phyloP scores from a whole-genome alignment of 2,329 filamentous ascomycete genomes.

The Cladosporium sphaerospermum region DNA sequence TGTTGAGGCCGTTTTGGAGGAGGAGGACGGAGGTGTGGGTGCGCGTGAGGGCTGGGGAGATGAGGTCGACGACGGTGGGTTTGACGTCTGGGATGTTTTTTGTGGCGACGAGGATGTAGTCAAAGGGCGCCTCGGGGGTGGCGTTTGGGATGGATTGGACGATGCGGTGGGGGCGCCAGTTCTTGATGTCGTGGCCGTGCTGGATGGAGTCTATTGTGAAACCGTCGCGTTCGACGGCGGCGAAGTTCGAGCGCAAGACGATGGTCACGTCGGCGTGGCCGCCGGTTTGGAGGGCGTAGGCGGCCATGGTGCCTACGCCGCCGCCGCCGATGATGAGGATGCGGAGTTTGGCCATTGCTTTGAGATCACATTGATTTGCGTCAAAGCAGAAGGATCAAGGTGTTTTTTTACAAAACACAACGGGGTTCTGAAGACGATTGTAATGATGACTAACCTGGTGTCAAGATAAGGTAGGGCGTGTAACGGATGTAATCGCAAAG shows the following conservation, averaged over 20 bases:
- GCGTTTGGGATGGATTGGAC: conserved; percentile 36
- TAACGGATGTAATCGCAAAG: too few relatives aligned
- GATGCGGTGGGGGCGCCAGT: conserved; percentile 45
- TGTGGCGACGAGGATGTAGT: conserved; percentile 53
- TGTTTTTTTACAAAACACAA: too few relatives aligned
- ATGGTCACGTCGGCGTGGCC: conserved; percentile 48
- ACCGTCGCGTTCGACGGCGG: conserved; percentile 41
- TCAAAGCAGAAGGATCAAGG: too few relatives aligned
- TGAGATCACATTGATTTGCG: too few relatives aligned
- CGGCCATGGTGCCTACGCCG: conserved; percentile 52
- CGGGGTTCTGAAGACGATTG: too few relatives aligned
- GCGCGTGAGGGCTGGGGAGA: conserved; percentile 47
- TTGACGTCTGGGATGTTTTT: conserved; percentile 53
- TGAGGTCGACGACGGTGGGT: conserved; percentile 41
- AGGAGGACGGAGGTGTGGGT: conserved; percentile 50
- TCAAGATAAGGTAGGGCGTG: too few relatives aligned
- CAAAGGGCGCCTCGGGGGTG: conserved; percentile 33
- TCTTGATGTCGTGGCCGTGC: conserved; percentile 42
- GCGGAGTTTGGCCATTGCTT: conserved; percentile 27
- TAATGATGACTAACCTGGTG: too few relatives aligned
- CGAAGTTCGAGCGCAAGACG: conserved; percentile 53
- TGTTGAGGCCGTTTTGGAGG: conserved; percentile 59
- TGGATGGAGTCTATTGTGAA: conserved; percentile 52
- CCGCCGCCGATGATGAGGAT: conserved; percentile 52
- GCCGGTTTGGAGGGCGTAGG: conserved; percentile 48